Evolutionary conservation across 208 protist genomes (phyloP), one percentile per base, ranked within the genome.

Genomic region (Kentomonas sorsogonicus): DNA sequence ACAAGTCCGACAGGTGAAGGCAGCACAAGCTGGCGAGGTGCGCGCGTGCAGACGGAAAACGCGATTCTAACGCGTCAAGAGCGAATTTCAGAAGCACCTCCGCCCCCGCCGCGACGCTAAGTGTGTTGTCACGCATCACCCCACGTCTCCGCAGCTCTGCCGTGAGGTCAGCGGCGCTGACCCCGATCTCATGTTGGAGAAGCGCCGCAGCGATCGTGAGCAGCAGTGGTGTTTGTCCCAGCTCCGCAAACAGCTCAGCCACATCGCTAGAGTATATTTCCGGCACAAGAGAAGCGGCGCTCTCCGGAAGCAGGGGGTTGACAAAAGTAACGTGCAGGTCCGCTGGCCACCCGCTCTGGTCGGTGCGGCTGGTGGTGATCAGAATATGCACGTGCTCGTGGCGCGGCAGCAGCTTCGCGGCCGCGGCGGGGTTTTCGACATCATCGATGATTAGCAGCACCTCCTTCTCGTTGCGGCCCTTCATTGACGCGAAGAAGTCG

Each of bases 361-460:
- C 53, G 6, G 55, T 30, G 20, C 59, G 53, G 46, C 34, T 72
- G 22, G 69, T 83, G 9, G 87, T 94, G 25, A 94, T 43, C 5
- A 94, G 33, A 27, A 83, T 70, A 53, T 84, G 89, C 25, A 94
- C 61, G 34, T 81, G 74, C 20, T 51, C 29, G 51, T 91, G 83
- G n/a, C 72, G 59, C 0, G 87, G 83, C 23, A 94, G 53, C 5
- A 64, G 47, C 26, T 20, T 6, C 5, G 83, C 27, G 0, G 60
- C 67, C 27, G 43, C 54, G 30, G 58, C 63, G 1, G 70, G 63
- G 29, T 83, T 53, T 16, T 30, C 33, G 0, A 81, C 77, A 38
- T 88, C 82, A 53, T 95, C 88, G n/a, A 95, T 23, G 15, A 95
- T 79, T 6, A 95, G 58, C 13, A 95, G 68, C 29, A 91, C 82